Evolutionary conservation across 2,329 filamentous ascomycete species (phyloP).

Genomic region (Phialophora expanda): DNA sequence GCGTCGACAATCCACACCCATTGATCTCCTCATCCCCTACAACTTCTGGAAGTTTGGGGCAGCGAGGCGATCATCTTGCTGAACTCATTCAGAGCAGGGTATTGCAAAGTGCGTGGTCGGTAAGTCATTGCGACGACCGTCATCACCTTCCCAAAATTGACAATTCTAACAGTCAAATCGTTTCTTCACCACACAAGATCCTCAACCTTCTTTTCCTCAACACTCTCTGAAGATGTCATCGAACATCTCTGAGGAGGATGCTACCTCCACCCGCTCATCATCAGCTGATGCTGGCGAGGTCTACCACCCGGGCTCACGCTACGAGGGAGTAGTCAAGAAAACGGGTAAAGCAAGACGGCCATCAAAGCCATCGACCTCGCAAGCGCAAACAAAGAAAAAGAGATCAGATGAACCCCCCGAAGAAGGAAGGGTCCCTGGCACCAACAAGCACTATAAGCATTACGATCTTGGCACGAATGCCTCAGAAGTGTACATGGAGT

Average conservation of each 20-base stretch:
- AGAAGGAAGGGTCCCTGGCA: background rate
- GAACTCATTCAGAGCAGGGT: background rate
- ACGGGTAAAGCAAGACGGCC: background rate
- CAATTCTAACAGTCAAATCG: background rate
- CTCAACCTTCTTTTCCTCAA: background rate
- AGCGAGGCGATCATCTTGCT: background rate
- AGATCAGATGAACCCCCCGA: background rate
- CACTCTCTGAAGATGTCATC: background rate
- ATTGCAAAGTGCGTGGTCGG: background rate
- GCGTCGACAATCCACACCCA: background rate
- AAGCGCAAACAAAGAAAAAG: background rate
- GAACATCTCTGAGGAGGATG: background rate
- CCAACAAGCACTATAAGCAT: background rate
- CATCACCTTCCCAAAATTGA: background rate
- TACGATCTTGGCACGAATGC: background rate
- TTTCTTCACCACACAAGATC: background rate
- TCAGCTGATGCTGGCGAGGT: background rate
- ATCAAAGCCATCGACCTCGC: background rate
- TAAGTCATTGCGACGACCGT: background rate
- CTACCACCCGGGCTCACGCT: background rate
- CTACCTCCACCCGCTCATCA: background rate
- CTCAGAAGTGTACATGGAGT: conserved; percentile 1
- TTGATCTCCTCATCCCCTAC: background rate
- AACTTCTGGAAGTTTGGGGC: background rate
- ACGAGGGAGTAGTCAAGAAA: background rate